Percentiles rank a stretch among this genome's conserved stretches.
Evolutionary conservation across 208 protist genomes (phyloP).

Genomic region (Crithidia sp.): DNA sequence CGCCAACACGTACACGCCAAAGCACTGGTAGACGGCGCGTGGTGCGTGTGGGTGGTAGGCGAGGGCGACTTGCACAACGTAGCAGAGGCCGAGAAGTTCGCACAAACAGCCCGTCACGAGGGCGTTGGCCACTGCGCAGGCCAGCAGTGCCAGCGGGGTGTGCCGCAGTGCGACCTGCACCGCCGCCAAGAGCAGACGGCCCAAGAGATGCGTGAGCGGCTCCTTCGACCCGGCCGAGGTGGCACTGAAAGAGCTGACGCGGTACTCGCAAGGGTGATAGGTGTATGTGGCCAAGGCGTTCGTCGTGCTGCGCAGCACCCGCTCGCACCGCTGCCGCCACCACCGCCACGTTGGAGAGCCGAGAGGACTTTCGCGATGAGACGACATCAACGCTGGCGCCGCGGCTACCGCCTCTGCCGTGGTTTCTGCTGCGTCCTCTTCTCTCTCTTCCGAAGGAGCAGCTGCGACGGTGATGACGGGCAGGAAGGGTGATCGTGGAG

Average conservation of each 20-base stretch:
- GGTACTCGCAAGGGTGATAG: constrained; percentile 44
- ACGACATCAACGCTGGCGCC: background rate
- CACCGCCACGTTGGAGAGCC: background rate
- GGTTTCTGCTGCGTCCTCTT: background rate
- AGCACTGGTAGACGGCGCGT: constrained; percentile 33
- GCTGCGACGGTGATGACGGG: background rate
- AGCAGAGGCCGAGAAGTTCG: constrained; percentile 49
- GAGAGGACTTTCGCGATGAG: too few species aligned
- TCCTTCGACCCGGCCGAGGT: too few species aligned
- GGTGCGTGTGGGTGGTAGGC: constrained; percentile 56
- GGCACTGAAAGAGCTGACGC: background rate
- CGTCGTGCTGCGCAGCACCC: constrained; percentile 14
- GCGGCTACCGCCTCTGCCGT: background rate
- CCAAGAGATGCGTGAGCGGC: constrained; percentile 21
- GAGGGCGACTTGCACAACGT: constrained; percentile 51
- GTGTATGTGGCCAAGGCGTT: constrained; percentile 46
- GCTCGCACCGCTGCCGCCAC: constrained; percentile 17
- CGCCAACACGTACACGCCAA: constrained; percentile 37
- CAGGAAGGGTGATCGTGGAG: background rate
- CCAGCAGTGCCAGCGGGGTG: constrained; percentile 40
- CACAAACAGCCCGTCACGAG: constrained; percentile 54
- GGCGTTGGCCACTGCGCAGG: constrained; percentile 37
- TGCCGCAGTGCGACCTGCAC: constrained; percentile 43
- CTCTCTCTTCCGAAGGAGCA: too few species aligned
- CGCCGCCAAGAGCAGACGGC: constrained; percentile 24